phyloP scores from a whole-genome alignment of 495 filamentous ascomycete species.

The Cudoniella acicularis region DNA sequence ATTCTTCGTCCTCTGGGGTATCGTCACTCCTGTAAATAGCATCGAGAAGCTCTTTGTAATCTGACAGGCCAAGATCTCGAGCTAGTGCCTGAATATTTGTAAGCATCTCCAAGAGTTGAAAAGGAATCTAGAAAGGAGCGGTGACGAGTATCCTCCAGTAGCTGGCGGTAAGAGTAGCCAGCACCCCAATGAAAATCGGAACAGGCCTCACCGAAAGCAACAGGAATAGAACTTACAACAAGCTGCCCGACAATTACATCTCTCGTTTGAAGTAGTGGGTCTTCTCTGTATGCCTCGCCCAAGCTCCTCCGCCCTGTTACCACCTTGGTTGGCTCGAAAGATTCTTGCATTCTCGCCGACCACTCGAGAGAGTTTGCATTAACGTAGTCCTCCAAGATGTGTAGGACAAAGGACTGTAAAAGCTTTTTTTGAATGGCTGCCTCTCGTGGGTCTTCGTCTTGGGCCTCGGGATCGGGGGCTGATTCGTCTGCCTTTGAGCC shows the following conservation, averaged over 20 bases:
- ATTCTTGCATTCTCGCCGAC: slow-evolving; percentile 74
- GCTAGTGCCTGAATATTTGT: slow-evolving; percentile 55
- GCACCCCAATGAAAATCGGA: no score
- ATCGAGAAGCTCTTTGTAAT: slow-evolving; percentile 34
- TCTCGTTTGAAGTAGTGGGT: slow-evolving; percentile 58
- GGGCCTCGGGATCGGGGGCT: slow-evolving; percentile 80
- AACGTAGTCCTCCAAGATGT: slow-evolving; percentile 78
- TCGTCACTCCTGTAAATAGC: slow-evolving; percentile 39
- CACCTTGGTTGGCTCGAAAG: slow-evolving; percentile 56
- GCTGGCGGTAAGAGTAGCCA: no score
- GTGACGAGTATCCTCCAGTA: no score
- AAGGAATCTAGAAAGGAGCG: no score
- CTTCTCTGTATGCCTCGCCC: slow-evolving; percentile 56
- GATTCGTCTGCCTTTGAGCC: slow-evolving; percentile 25
- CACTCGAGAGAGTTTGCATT: slow-evolving; percentile 62
- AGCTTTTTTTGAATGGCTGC: slow-evolving; percentile 61
- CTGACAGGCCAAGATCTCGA: slow-evolving; percentile 57
- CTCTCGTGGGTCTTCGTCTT: slow-evolving; percentile 56
- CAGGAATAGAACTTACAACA: slow-evolving; percentile 47
- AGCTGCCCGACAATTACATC: slow-evolving; percentile 75
- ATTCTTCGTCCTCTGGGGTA: slow-evolving; percentile 17
- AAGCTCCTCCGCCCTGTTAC: slow-evolving; percentile 55
- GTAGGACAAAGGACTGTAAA: slow-evolving; percentile 81
- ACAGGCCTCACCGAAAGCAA: no score
- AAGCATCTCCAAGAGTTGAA: background rate